Base-by-base conservation (phyloP, 2,329 filamentous ascomycete genomes). In the Plectosphaerella plurivora region DNA sequence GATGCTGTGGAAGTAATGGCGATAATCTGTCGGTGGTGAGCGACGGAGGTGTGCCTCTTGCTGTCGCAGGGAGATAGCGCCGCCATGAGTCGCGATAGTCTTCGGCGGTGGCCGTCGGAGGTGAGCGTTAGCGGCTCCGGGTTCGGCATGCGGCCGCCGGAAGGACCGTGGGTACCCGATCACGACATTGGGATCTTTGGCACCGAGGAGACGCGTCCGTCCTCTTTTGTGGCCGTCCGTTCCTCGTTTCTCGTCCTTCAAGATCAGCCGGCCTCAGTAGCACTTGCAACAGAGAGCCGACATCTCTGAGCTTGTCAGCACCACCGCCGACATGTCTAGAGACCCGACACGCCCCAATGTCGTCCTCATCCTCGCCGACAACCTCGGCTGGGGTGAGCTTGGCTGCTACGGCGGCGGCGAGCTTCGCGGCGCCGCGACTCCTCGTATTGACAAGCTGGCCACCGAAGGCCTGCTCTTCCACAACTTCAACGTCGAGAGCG, bases 401-500 rank as follows among this genome's bases (percentile, higher is more conserved):
- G 66, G 64, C 1, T 68, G 64, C 42, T 68, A 69, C 37, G 65
- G 67, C 2, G 65, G 66, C 8, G 66, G 67, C 2, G 42, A 55
- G 3, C 58, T 70, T 3, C 64, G 65, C 1, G 67, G 67, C 5
- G 66, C 66, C 4, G 59, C 63, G 2, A 70, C 66, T 0, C 66
- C 65, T 10, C 57, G 66, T 4, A 69, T 68, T 46, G 66, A 69
- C 41, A 59, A 56, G 15, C 59, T 69, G 7, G 62, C 67, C 4
- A 62, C 59, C 1, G 59, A 69, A 37, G 67, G 67, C 5, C 57
- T 69, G 0, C 54, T 68, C 1, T 45, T 68, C 12, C 65, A 69
- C 50, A 69, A 69, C 53, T 69, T 68, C 60, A 69, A 69, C n/a
- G 65, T 69, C 4, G 65, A 69, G 51, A 68, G 67, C 49, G 67